Base-by-base conservation (phyloP, 1,139 yeast species). In the Blastobotrys malaysiensis region DNA sequence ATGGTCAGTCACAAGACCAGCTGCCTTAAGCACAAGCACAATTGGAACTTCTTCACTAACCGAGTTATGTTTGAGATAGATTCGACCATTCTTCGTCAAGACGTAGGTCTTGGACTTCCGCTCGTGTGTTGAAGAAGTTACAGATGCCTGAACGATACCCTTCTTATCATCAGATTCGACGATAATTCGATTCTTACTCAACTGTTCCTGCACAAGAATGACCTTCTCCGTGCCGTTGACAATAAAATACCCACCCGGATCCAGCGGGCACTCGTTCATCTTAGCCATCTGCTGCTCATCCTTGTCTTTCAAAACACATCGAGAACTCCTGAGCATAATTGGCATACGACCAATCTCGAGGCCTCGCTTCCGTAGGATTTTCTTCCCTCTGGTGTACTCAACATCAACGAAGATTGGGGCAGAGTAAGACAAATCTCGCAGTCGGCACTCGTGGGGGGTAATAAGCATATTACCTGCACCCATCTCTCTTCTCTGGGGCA, bases 151-250 rank as follows among this genome's bases (percentile, higher is more conserved):
- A 16, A 91, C 97, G 26, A 93, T 85, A 5, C 84, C 88, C 72
- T 95, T 95, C 70, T 90, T 89, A 60, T 88, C 96, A 69, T 93
- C 99, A 0, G 97, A 93, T 71, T 93, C 99, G 11, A 93, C 99
- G 67, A 93, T 90, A 66, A 93, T 95, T 80, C 99, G 88, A 73
- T 93, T 93, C 73, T 93, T 93, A 52, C 96, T 86, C 68, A 93
- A 77, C 75, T 93, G 99, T 72, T 93, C 99, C 72, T 93, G 99
- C 49, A 93, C 95, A 63, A 93, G 79, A 59, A 93, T 95, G 49
- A 93, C 99, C 69, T 93, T 93, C 69, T 93, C 99, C 0, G 99
- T 93, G 69, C 99, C 99, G 68, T 93, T 93, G 49, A 93, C 98
- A 65, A 93, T 86, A 65, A 93, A 93, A 67, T 93, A 93, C 63